Evolutionary conservation across 306 rosid species (phyloP), one percentile per base, ranked within the genome.

Genomic region (Cicer yamashitae): DNA sequence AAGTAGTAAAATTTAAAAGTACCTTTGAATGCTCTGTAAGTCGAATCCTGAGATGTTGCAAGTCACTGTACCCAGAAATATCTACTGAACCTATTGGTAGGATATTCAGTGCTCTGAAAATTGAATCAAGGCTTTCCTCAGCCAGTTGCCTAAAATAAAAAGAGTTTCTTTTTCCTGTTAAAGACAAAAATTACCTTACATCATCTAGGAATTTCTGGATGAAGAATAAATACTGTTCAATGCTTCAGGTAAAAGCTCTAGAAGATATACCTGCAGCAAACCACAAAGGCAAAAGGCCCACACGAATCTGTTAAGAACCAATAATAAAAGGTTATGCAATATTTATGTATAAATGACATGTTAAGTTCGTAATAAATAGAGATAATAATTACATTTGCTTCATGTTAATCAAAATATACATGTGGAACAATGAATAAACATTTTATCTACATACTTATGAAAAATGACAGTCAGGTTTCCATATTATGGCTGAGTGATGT

Each of bases 281-380:
- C 90, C 90, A 84, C 84, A 92, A 72, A 34, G 97, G 96, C 83
- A 90, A 92, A 81, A 92, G 92, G 71, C 87, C 81, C 71, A 83
- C 56, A 75, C 77, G 91, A 79, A 92, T 76, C 97, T 92, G 93
- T 70, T 78, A 62, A 79, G 58, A 64, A 76, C 73, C 69, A 73
- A 76, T 57, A 77, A 38, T 7, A 30, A 41, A 43, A 73, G 38
- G 76, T 76, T 70, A 80, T 69, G 50, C 7, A 13, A 44, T 8
- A 48, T 54, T 68, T 68, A 15, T 45, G 62, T 58, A 59, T 59
- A 79, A 4, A 78, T 57, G 74, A 44, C 59, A 83, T 14, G 70
- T 60, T 34, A 60, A 34, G 45, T 60, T 60, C 58, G 56, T 58
- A 58, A 11, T 58, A 58, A 13, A 58, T 58, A 58, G 64, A 58